These are phyloP conservation scores for Halenospora varia DNA, from an alignment of 495 filamentous ascomycete genomes.

Conservation along the genomic window DNA sequence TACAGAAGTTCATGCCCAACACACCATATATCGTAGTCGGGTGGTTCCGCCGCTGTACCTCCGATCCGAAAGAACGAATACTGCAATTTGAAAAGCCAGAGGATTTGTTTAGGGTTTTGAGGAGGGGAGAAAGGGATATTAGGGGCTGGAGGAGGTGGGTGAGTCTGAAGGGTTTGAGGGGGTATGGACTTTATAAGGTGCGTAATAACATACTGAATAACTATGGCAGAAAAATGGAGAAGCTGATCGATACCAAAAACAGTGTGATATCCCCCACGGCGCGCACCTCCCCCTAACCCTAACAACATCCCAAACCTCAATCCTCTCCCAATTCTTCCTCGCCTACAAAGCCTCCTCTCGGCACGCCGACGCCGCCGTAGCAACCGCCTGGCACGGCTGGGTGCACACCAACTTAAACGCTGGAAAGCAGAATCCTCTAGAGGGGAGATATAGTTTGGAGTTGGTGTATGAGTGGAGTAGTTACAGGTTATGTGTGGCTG, in stretches of 20 bases:
- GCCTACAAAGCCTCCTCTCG: slow-evolving; percentile 18
- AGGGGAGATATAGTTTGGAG: slow-evolving; percentile 18
- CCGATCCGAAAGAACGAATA: slow-evolving; percentile 16
- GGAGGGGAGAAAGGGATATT: slow-evolving; percentile 12
- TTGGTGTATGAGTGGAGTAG: slow-evolving; percentile 20
- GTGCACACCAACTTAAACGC: slow-evolving; percentile 19
- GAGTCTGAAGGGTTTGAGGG: slow-evolving; percentile 14
- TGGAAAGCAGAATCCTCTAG: slow-evolving; percentile 15
- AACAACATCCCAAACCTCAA: slow-evolving; percentile 11
- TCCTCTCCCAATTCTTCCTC: slow-evolving; percentile 18
- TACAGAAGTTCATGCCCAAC: slow-evolving; percentile 14
- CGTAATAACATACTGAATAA: too few relatives aligned
- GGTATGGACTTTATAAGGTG: slow-evolving; percentile 22
- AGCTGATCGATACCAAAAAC: not conserved
- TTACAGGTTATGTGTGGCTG: slow-evolving; percentile 11
- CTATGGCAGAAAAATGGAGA: not conserved
- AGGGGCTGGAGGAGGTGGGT: slow-evolving; percentile 10
- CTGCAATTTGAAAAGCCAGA: slow-evolving; percentile 10
- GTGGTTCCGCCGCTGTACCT: slow-evolving; percentile 10
- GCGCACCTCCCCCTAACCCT: slow-evolving; percentile 19
- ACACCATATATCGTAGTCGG: slow-evolving; percentile 18
- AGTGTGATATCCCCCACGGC: slow-evolving; percentile 22
- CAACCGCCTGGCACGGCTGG: slow-evolving; percentile 21
- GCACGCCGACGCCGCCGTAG: slow-evolving; percentile 16
- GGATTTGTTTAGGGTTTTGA: slow-evolving; percentile 13